phyloP scores from a whole-genome alignment of 495 filamentous ascomycete species.

The Baudoinia panamericana region DNA sequence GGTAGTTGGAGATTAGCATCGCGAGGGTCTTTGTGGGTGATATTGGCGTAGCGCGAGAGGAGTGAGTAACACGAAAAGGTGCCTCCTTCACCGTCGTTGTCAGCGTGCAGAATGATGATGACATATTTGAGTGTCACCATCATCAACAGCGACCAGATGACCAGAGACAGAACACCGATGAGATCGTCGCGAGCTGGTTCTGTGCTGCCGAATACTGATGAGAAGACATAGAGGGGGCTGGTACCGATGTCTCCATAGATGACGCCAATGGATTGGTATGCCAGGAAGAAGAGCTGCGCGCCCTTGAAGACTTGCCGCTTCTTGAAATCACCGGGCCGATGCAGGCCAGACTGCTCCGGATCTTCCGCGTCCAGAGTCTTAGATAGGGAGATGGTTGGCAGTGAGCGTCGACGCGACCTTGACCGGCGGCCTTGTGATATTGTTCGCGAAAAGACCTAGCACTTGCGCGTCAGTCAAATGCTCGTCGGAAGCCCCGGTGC shows the following conservation, averaged over 20 bases:
- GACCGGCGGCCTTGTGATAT: constrained; percentile 1
- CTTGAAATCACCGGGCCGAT: constrained; percentile 14
- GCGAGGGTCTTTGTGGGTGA: constrained; percentile 43
- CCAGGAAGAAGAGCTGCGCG: constrained; percentile 15
- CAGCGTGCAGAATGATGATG: constrained; percentile 52
- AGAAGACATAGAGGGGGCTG: constrained; percentile 21
- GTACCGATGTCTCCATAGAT: constrained; percentile 24
- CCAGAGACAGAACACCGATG: constrained; percentile 55
- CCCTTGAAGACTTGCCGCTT: constrained; percentile 19
- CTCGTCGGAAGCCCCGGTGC: neutral
- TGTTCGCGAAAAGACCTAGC: constrained; percentile 5
- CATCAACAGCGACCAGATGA: constrained; percentile 60
- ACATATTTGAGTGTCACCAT: constrained; percentile 67
- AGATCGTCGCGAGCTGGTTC: constrained; percentile 41
- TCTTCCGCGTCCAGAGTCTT: constrained; percentile 16
- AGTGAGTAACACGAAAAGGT: constrained; percentile 62
- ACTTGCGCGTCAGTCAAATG: neutral
- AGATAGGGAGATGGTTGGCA: neutral
- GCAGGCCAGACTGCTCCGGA: constrained; percentile 11
- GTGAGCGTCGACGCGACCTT: constrained; percentile 3
- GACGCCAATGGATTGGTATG: constrained; percentile 21
- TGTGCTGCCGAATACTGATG: constrained; percentile 5
- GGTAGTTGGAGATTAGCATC: constrained; percentile 43
- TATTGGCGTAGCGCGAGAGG: constrained; percentile 55
- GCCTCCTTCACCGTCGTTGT: constrained; percentile 67